These are phyloP conservation scores for Clarireedia paspali DNA, from an alignment of 2,329 filamentous ascomycete genomes.

Conservation along the genomic window DNA sequence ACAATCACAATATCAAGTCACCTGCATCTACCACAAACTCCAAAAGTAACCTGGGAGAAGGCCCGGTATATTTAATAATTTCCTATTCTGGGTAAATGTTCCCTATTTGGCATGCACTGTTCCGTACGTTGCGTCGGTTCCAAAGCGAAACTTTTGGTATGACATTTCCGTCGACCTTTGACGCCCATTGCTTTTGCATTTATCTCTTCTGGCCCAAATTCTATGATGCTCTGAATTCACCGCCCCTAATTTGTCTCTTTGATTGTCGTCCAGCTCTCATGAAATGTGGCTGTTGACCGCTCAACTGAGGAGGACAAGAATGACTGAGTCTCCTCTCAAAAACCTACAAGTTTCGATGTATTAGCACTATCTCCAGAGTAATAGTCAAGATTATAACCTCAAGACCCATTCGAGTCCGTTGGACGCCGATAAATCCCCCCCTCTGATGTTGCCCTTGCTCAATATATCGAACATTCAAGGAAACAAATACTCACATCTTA, in stretches of 20 bases:
- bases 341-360: constrained; percentile 21
- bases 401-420: no score
- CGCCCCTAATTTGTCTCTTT: not conserved
- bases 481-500: constrained; percentile 65
- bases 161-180: constrained; percentile 5
- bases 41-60: not conserved
- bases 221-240: not conserved
- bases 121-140: not conserved
- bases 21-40: not conserved
- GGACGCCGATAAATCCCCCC: no score
- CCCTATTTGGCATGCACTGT: constrained; percentile 2
- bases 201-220: not conserved
- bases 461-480: not conserved
- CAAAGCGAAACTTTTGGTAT: constrained; percentile 1
- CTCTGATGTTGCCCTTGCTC: not conserved
- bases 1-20: constrained; percentile 7
- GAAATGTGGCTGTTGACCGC: constrained; percentile 5
- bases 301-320: constrained; percentile 31
- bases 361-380: not conserved
- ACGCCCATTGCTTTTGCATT: constrained; percentile 7
- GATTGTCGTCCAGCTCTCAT: constrained; percentile 2
- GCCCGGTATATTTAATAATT: not conserved
- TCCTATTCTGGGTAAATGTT: not conserved
- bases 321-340: constrained; percentile 32
- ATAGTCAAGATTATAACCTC: no score